Evolutionary conservation across 345 rosid genomes (phyloP).

Genomic region (Arabis hirsuta): DNA sequence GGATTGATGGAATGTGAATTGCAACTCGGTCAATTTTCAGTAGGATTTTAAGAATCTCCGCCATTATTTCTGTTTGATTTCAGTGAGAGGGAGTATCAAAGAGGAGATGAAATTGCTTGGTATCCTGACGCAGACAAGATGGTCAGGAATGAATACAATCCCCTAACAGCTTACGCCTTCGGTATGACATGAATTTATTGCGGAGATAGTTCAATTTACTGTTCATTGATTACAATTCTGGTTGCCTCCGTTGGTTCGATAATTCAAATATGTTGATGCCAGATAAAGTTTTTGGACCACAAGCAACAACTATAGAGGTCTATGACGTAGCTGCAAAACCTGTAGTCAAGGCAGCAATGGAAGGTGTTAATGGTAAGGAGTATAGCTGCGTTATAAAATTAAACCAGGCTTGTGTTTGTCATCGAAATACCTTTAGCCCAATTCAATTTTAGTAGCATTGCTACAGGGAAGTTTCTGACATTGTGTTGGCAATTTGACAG

Average conservation of each 20-base stretch:
- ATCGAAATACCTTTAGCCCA: background rate
- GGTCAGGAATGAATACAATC: constrained; percentile 81
- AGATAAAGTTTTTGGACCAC: constrained; percentile 88
- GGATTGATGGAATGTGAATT: constrained; percentile 28
- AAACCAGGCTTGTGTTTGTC: constrained; percentile 6
- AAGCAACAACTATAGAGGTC: constrained; percentile 66
- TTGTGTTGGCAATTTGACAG: constrained; percentile 47
- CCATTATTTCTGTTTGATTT: constrained; percentile 39
- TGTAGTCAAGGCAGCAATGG: constrained; percentile 95
- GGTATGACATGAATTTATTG: constrained; percentile 50
- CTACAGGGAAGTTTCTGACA: constrained; percentile 10
- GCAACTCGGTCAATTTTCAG: constrained; percentile 13
- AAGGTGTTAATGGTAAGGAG: constrained; percentile 85
- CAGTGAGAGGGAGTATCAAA: constrained; percentile 86
- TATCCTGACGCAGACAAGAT: constrained; percentile 85
- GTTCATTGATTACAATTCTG: constrained; percentile 11
- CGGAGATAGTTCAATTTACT: background rate
- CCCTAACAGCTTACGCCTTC: constrained; percentile 78
- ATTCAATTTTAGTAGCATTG: constrained; percentile 11
- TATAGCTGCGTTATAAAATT: constrained; percentile 3
- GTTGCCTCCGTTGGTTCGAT: background rate
- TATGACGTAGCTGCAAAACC: constrained; percentile 92
- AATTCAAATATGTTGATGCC: constrained; percentile 30
- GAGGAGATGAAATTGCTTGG: constrained; percentile 94
- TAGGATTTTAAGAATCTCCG: background rate